These are phyloP conservation scores for Euphorbia tirucalli DNA, from an alignment of 345 rosid genomes.

Conservation along the genomic window DNA sequence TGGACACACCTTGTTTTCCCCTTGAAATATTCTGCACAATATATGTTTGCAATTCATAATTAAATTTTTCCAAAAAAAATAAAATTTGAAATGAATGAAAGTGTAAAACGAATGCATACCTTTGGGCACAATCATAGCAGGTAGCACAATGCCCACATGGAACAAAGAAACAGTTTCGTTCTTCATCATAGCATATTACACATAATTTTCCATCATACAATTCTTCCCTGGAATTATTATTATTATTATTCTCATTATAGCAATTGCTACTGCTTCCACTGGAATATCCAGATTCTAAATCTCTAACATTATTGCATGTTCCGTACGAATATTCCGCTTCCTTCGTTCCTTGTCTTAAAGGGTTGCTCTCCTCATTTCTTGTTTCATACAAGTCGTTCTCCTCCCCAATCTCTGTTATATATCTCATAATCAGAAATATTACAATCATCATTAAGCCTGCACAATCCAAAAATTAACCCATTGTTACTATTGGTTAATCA, in stretches of 20 bases:
- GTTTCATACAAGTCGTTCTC: background rate
- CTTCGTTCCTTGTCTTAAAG: background rate
- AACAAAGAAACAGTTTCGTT: conserved; percentile 25
- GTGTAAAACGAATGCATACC: background rate
- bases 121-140: conserved; percentile 20
- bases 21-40: conserved; percentile 20
- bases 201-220: conserved; percentile 21
- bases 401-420: background rate
- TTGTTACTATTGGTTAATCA: too few species aligned
- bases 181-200: conserved; percentile 24
- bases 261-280: background rate
- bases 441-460: conserved; percentile 8
- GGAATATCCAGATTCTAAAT: conserved; percentile 34
- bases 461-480: background rate
- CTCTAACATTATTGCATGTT: conserved; percentile 1
- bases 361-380: conserved; percentile 6
- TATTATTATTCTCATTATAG: too few species aligned
- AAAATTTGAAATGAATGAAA: background rate
- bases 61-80: background rate
- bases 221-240: background rate
- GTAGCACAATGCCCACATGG: conserved; percentile 34
- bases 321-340: conserved; percentile 4
- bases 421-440: conserved; percentile 10
- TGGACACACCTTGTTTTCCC: conserved; percentile 26
- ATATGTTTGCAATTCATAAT: too few species aligned